Evolutionary conservation across 2,329 filamentous ascomycete species (phyloP), one percentile per base, ranked within the genome.

Genomic region (Fusarium torreyae): DNA sequence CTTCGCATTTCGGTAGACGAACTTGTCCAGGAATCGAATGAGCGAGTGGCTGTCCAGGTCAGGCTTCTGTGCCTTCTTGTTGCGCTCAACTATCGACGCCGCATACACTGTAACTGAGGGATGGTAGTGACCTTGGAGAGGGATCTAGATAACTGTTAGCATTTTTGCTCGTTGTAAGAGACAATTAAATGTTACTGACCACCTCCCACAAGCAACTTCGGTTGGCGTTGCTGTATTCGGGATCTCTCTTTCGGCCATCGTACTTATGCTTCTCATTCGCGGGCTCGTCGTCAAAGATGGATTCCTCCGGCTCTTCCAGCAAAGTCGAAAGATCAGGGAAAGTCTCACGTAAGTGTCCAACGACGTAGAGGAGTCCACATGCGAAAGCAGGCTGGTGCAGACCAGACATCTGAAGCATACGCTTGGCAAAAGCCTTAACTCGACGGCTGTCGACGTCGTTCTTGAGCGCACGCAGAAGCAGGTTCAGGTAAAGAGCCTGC

Each of bases 1-100:
- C 84, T 97, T 97, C 66, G 95, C 90, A 74, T 96, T 97, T 72
- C 93, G 91, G 86, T 98, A 99, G n/a, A 97, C 94, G 79, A 99
- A 99, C 73, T 97, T 94, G 81, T 99, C 96, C 60, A 99, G 86
- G 85, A 99, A 99, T 79, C 97, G 92, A 76, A 96, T 96, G 49
- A 99, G 87, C 2, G 93, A 96, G 79, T 98, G 95, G 60, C 94
- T 91, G 17, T 92, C 91, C 52, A 98, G 86, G 74, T 99, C 96
- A 0, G 96, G 94, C 80, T 98, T 98, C 67, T 92, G 89, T 63
- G 93, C 91, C 79, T 93, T 90, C 52, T 89, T 86, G 69, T 91
- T 87, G 62, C 89, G 88, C 50, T 87, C 84, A 10, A 97, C 80
- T 39, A 98, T 82, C 58, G 90, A 89, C 17, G 86, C 84, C 2